Conservation (phyloP, 2,329 filamentous ascomycete genomes). For the Coniella lustricola region DNA sequence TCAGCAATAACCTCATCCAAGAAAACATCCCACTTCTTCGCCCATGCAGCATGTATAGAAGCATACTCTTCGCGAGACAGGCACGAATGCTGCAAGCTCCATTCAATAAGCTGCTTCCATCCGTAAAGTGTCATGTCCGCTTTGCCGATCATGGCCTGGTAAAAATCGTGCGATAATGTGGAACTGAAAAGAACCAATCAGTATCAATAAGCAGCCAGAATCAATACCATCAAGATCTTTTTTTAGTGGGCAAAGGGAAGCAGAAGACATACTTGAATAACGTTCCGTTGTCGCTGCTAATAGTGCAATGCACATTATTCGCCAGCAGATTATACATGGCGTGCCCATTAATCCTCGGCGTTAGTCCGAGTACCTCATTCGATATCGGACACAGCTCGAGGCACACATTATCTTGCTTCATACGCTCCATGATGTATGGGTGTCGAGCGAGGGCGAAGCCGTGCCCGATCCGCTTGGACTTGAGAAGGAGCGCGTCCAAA, state of each 20-base stretch:
- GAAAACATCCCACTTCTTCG: constrained; percentile 51
- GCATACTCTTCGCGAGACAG: constrained; percentile 36
- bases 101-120: constrained; percentile 61
- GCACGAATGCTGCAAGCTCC: constrained; percentile 57
- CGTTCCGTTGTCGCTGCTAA: constrained; percentile 70
- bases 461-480: constrained; percentile 65
- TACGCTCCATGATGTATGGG: constrained; percentile 56
- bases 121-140: constrained; percentile 60
- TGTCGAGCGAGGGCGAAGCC: constrained; percentile 64
- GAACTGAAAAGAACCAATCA: constrained; percentile 39
- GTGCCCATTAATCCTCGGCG: constrained; percentile 57
- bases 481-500: constrained; percentile 58
- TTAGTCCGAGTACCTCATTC: constrained; percentile 67
- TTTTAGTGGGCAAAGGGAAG: too few species aligned
- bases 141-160: constrained; percentile 66
- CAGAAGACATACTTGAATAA: constrained; percentile 54
- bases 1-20: constrained; percentile 42
- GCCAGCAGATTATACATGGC: constrained; percentile 61
- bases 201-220: background rate
- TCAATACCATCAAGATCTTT: too few species aligned
- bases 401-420: constrained; percentile 57
- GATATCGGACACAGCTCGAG: constrained; percentile 74
- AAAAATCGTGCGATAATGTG: constrained; percentile 68
- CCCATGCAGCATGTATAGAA: constrained; percentile 38
- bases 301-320: constrained; percentile 65